Base-by-base conservation (phyloP, 2,329 filamentous ascomycete genomes). In the Fusarium albidum region DNA sequence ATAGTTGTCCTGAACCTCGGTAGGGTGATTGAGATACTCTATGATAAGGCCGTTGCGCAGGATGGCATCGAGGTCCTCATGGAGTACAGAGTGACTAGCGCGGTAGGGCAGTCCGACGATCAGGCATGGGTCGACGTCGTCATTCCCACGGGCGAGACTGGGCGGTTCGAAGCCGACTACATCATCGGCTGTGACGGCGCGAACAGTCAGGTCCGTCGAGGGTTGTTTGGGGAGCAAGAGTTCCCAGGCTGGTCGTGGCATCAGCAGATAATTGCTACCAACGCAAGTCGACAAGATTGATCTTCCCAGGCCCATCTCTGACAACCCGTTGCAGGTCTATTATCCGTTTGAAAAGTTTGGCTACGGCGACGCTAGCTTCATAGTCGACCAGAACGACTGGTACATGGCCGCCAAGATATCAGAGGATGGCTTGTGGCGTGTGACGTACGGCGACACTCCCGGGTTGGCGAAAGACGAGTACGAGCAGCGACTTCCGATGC, bases 161-260 rank as follows among this genome's bases (percentile, higher is more conserved):
- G 28, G 26, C 18, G 9, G 18, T 21, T 46, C 10, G 32, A 25
- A 5, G 43, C 43, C 1, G 43, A 38, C 5, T 46, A 46, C 14
- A 21, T 46, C 10, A 32, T 46, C 18, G 43, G 43, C 6, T 46
- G 43, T 17, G 43, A 46, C 15, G 32, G 43, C 11, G 33, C 43
- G 1, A 46, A 37, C 6, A 46, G 43, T 4, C 33, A 38, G 9
- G 18, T 46, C 5, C 32, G 43, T 13, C 33, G 43, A 13, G 31
- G 32, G 5, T 15, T 46, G n/a, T 46, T 46, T 17, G 43, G 43
- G 6, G 43, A 46, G 7, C n/a, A 12, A 21, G 25, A 38, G 32
- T 46, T 46, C 17, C 43, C 43, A 11, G 43, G 43, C 10, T 37
- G 13, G 14, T 37, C 43, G 12, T 46, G 43, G 43, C 32, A 46